Evolutionary conservation across 1,139 yeast species (phyloP).

Genomic region (Meyerozyma carpophila): DNA sequence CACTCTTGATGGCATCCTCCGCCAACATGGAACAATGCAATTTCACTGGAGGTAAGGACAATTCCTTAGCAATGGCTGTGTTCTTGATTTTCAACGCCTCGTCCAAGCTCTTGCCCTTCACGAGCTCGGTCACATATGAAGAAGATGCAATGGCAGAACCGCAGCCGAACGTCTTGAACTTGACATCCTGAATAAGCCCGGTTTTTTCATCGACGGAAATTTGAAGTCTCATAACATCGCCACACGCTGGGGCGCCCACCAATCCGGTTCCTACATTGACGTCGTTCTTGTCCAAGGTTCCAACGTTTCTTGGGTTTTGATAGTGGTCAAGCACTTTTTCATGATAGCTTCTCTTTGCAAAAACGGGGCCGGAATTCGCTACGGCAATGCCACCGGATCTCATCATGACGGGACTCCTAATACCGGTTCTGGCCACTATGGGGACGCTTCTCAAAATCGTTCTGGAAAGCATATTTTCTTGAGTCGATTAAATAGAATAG

Average conservation of each 20-base stretch:
- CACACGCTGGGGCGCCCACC: constrained; percentile 99
- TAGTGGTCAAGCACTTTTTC: constrained; percentile 86
- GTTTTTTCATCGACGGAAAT: constrained; percentile 87
- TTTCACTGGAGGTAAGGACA: constrained; percentile 93
- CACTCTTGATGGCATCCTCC: constrained; percentile 96
- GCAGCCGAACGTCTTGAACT: constrained; percentile 97
- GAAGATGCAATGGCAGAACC: constrained; percentile 97
- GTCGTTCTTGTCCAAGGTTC: constrained; percentile 76
- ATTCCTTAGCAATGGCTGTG: constrained; percentile 87
- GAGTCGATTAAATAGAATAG: neutral
- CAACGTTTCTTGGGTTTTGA: constrained; percentile 94
- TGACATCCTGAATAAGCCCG: constrained; percentile 90
- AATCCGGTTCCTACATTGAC: constrained; percentile 91
- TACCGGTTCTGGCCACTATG: constrained; percentile 5
- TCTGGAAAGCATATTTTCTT: constrained; percentile 22
- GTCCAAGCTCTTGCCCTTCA: constrained; percentile 90
- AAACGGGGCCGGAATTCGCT: constrained; percentile 3
- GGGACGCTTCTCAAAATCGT: constrained; percentile 14
- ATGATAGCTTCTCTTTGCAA: constrained; percentile 44
- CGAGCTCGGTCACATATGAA: constrained; percentile 90
- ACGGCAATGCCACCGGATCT: constrained; percentile 4
- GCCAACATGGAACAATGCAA: constrained; percentile 98
- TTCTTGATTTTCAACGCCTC: constrained; percentile 90
- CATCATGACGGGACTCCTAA: constrained; percentile 9
- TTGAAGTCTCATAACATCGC: constrained; percentile 97